These are phyloP conservation scores for Rhodosporidiobolus odoratus DNA, from an alignment of 768 basidiomycete species.

Conservation along the genomic window DNA sequence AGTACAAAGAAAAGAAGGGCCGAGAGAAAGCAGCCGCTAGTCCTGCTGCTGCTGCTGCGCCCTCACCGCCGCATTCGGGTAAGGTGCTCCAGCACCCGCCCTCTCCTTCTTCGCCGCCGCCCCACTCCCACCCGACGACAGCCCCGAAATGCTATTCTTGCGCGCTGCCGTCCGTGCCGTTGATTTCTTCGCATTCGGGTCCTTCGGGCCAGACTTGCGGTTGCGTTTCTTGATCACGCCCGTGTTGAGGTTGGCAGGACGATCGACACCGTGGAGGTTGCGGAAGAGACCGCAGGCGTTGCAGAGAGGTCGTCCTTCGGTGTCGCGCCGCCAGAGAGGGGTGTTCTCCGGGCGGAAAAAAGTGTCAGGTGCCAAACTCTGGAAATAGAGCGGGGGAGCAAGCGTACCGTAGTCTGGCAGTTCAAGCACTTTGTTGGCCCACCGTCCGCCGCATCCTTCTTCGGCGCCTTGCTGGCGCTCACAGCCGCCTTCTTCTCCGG, in stretches of 20 bases:
- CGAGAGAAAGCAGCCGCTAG: no score
- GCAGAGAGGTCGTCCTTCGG: slow-evolving; percentile 42
- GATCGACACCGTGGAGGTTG: slow-evolving; percentile 43
- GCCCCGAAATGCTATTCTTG: slow-evolving; percentile 11
- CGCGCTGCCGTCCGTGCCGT: slow-evolving; percentile 14
- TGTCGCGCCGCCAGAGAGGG: slow-evolving; percentile 43
- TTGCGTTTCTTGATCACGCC: slow-evolving; percentile 43
- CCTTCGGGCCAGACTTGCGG: slow-evolving; percentile 31
- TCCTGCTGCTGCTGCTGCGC: slow-evolving; percentile 3
- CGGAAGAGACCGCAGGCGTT: slow-evolving; percentile 44
- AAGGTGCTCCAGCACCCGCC: slow-evolving; percentile 16
- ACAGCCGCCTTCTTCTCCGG: neutral
- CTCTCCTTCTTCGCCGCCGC: slow-evolving; percentile 20
- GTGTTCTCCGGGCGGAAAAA: slow-evolving; percentile 34
- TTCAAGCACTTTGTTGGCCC: slow-evolving; percentile 36
- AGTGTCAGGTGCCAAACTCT: neutral
- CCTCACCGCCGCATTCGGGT: slow-evolving; percentile 19
- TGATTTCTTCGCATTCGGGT: slow-evolving; percentile 23
- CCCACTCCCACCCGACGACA: neutral
- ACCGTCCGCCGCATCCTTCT: slow-evolving; percentile 25
- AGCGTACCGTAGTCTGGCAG: slow-evolving; percentile 39
- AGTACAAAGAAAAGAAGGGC: no score
- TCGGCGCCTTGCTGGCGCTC: neutral
- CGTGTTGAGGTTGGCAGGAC: slow-evolving; percentile 41
- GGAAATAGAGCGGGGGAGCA: no score